Conservation (phyloP, 768 basidiomycete genomes). For the Cystoderma amianthinum region DNA sequence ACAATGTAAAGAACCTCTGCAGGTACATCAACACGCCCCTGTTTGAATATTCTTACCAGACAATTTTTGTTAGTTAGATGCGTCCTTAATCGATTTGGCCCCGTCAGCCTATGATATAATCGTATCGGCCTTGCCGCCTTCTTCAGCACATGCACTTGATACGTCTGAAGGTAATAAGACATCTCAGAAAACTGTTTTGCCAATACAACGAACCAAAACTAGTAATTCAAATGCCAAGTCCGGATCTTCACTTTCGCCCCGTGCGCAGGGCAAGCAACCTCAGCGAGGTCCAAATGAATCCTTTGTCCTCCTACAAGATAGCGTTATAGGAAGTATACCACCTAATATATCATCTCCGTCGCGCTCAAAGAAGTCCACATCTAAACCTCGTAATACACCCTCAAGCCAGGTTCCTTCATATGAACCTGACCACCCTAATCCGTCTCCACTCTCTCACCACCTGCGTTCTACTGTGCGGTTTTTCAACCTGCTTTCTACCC, state of each 20-base stretch:
- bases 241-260: conserved; percentile 37
- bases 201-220: conserved; percentile 55
- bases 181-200: conserved; percentile 36
- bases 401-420: conserved; percentile 25
- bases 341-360: conserved; percentile 36
- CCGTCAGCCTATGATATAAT: conserved; percentile 88
- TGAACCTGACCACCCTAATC: conserved; percentile 50
- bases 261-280: conserved; percentile 54
- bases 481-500: conserved; percentile 69
- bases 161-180: conserved; percentile 23
- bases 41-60: not conserved
- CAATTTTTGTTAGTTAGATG: conserved; percentile 56
- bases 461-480: conserved; percentile 69
- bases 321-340: conserved; percentile 67
- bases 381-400: conserved; percentile 24
- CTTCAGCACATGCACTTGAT: conserved; percentile 27
- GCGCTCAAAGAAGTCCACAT: conserved; percentile 34
- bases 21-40: no score
- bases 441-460: conserved; percentile 73
- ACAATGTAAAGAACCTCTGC: conserved; percentile 87
- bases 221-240: conserved; percentile 23
- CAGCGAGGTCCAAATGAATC: conserved; percentile 74
- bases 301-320: conserved; percentile 87
- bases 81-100: conserved; percentile 82
- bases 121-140: conserved; percentile 56